Conservation (phyloP, 345 rosid genomes). For the Turnera subulata region DNA sequence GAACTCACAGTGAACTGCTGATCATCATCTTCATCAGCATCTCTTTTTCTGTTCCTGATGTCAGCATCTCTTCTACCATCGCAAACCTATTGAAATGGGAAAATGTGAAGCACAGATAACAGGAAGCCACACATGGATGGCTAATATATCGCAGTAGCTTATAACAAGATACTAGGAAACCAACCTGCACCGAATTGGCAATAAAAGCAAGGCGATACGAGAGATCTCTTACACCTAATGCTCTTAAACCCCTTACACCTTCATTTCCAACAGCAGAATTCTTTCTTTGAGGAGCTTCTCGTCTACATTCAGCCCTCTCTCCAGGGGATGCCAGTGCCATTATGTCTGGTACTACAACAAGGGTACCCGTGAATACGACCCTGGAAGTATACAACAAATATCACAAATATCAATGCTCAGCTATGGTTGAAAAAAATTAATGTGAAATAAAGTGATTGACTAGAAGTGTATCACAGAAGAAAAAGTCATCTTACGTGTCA, state of each 20-base stretch:
- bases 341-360: constrained; percentile 93
- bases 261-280: constrained; percentile 58
- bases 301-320: constrained; percentile 81
- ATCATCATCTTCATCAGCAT: constrained; percentile 74
- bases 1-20: constrained; percentile 65
- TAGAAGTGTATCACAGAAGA: background rate
- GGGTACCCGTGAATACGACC: constrained; percentile 87
- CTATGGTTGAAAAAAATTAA: too few relatives aligned
- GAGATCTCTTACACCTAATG: constrained; percentile 91
- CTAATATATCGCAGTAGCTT: background rate
- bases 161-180: constrained; percentile 6
- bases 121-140: background rate
- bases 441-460: background rate
- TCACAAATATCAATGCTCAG: constrained; percentile 1
- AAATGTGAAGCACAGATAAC: constrained; percentile 6
- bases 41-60: constrained; percentile 84
- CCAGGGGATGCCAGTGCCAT: constrained; percentile 90
- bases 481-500: constrained; percentile 60
- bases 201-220: constrained; percentile 91
- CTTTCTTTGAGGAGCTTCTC: constrained; percentile 68
- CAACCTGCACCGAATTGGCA: constrained; percentile 94
- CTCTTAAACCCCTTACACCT: constrained; percentile 81
- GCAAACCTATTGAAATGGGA: constrained; percentile 40
- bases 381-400: constrained; percentile 28
- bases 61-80: constrained; percentile 84